These are phyloP conservation scores for Penium margaritaceum DNA, from an alignment of 139 green algal genomes.

Conservation along the genomic window DNA sequence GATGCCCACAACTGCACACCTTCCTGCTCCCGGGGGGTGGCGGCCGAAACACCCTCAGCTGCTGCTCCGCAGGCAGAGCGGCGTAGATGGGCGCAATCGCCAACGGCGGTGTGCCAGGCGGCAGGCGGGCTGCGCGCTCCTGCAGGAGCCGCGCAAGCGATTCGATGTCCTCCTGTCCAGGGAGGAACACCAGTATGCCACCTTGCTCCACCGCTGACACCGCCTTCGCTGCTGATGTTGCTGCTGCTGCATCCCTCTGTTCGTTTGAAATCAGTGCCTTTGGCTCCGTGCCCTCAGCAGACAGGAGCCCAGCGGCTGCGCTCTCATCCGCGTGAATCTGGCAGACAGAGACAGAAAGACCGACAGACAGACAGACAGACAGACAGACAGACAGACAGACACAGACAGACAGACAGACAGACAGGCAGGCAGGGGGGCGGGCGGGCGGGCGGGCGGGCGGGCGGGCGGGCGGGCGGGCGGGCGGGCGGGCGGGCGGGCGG, in stretches of 20 bases:
- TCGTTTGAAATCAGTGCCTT: too few species aligned
- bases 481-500: too few species aligned
- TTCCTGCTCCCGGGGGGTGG: constrained; percentile 76
- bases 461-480: too few species aligned
- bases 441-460: too few species aligned
- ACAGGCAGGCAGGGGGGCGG: too few species aligned
- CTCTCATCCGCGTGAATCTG: background rate
- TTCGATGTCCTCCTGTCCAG: constrained; percentile 84
- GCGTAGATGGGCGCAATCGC: constrained; percentile 90
- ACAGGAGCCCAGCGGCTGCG: too few species aligned
- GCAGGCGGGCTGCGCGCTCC: constrained; percentile 50
- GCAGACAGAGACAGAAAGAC: too few species aligned
- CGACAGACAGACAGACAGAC: too few species aligned
- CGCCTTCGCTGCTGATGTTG: background rate
- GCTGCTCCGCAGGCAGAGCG: constrained; percentile 65
- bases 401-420: too few species aligned
- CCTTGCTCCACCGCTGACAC: constrained; percentile 45
- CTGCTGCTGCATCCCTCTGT: too few species aligned
- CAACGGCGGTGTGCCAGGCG: constrained; percentile 35
- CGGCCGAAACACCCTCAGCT: constrained; percentile 71
- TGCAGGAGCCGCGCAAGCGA: constrained; percentile 69
- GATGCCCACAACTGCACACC: constrained; percentile 14
- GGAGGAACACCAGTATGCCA: constrained; percentile 91
- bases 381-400: too few species aligned
- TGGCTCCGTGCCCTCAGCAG: too few species aligned